Percentiles rank a stretch among this genome's conserved stretches.
These are phyloP conservation scores for Ustulina deusta DNA, from an alignment of 2,329 filamentous ascomycete species.

Conservation along the genomic window DNA sequence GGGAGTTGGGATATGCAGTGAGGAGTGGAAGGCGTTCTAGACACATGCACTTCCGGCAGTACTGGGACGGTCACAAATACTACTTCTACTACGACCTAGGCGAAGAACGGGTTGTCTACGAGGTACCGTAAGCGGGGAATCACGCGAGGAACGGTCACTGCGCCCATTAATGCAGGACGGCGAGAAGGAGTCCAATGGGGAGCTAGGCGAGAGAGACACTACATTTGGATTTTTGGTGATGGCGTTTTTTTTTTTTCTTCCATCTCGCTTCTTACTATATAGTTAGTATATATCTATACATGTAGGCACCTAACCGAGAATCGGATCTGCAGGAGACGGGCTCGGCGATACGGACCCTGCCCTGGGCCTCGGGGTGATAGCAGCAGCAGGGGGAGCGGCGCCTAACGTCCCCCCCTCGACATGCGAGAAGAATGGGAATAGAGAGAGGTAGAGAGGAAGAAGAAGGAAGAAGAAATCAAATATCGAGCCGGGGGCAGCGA, in stretches of 20 bases:
- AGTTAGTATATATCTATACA: no score
- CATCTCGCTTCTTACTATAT: no score
- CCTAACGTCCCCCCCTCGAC: background rate
- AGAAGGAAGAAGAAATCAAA: background rate
- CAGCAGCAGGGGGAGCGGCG: constrained; percentile 5
- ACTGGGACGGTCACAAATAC: background rate
- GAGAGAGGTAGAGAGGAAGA: background rate
- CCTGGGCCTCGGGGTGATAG: constrained; percentile 3
- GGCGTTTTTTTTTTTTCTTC: background rate
- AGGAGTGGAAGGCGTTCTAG: constrained; percentile 1
- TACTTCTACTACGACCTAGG: no score
- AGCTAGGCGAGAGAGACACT: background rate
- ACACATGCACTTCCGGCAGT: constrained; percentile 12
- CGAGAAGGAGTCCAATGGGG: background rate
- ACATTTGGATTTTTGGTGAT: constrained; percentile 1
- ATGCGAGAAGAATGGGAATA: background rate
- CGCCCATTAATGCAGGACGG: constrained; percentile 28
- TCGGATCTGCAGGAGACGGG: constrained; percentile 5
- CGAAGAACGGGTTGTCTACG: constrained; percentile 14
- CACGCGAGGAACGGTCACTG: constrained; percentile 30
- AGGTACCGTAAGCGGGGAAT: constrained; percentile 28
- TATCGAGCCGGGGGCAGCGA: background rate
- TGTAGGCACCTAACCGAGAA: constrained; percentile 1
- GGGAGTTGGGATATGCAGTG: constrained; percentile 9
- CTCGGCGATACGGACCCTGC: constrained; percentile 12